These are phyloP conservation scores for Aspergillus uvarum DNA, from an alignment of 2,329 filamentous ascomycete genomes.

Conservation along the genomic window DNA sequence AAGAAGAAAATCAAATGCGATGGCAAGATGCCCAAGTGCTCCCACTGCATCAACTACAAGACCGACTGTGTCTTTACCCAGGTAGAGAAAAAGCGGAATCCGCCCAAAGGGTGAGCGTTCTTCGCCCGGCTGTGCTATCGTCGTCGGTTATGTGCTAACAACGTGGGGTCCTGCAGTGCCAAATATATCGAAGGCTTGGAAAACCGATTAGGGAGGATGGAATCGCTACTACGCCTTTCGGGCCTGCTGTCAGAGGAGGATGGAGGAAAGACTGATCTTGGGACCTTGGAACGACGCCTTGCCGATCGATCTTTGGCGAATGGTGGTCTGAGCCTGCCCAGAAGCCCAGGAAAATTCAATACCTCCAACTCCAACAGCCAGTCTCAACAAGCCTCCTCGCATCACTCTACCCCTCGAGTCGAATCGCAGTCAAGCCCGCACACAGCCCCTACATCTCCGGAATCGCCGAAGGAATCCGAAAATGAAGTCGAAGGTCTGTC, in stretches of 20 bases:
- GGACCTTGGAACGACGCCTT: conserved; percentile 76
- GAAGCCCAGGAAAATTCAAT: conserved; percentile 31
- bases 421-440: conserved; percentile 51
- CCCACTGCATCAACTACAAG: conserved; percentile 96
- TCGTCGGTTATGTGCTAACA: conserved; percentile 51
- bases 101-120: conserved; percentile 79
- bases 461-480: conserved; percentile 54
- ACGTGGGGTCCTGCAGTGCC: conserved; percentile 56
- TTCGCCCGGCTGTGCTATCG: not conserved
- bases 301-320: conserved; percentile 50
- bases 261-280: conserved; percentile 79
- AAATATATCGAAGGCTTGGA: conserved; percentile 98
- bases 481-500: conserved; percentile 83
- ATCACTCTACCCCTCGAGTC: conserved; percentile 48
- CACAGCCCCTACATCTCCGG: conserved; percentile 53
- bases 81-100: conserved; percentile 97
- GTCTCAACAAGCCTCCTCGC: conserved; percentile 38
- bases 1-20: conserved; percentile 97
- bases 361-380: conserved; percentile 26
- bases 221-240: conserved; percentile 81
- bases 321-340: conserved; percentile 35
- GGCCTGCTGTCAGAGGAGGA: conserved; percentile 85
- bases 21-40: conserved; percentile 90
- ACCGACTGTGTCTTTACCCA: conserved; percentile 96
- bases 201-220: conserved; percentile 93